Evolutionary conservation across 2,329 filamentous ascomycete species (phyloP).

Genomic region (Colletotrichum tropicale): DNA sequence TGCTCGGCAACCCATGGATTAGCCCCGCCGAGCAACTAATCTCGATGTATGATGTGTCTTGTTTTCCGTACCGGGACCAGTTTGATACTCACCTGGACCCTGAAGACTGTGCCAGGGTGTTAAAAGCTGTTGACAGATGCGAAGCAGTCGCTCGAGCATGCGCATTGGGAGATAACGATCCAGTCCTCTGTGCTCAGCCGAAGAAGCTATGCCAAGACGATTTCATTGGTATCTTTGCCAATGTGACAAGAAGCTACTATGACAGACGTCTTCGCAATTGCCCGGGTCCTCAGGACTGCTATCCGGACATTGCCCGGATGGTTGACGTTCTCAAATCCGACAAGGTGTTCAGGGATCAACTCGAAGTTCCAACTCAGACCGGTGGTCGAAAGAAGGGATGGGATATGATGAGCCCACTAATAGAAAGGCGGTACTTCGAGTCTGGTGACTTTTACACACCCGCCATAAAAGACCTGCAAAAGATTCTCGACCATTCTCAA

Average conservation of each 20-base stretch:
- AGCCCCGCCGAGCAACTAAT: neutral
- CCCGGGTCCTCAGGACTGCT: neutral
- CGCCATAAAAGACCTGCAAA: neutral
- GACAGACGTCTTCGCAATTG: neutral
- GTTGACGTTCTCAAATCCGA: neutral
- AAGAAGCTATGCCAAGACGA: neutral
- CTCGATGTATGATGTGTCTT: conserved; percentile 3
- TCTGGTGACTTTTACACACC: conserved; percentile 1
- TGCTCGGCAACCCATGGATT: neutral
- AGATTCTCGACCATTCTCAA: neutral
- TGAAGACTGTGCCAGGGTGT: neutral
- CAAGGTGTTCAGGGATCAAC: neutral
- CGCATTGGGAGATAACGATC: neutral
- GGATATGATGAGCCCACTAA: neutral
- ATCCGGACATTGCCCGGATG: neutral
- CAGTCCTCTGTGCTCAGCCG: neutral
- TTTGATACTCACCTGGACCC: neutral
- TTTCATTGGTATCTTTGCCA: neutral
- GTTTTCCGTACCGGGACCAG: neutral
- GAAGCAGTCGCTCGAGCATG: neutral
- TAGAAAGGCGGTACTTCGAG: neutral
- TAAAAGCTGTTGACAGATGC: neutral
- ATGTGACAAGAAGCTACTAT: neutral
- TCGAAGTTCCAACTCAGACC: neutral
- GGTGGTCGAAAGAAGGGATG: neutral